Percentiles rank a stretch among this genome's conserved stretches.
Evolutionary conservation across 1,284 basidiomycete species (phyloP).

Genomic region (Ganoderma sp.): DNA sequence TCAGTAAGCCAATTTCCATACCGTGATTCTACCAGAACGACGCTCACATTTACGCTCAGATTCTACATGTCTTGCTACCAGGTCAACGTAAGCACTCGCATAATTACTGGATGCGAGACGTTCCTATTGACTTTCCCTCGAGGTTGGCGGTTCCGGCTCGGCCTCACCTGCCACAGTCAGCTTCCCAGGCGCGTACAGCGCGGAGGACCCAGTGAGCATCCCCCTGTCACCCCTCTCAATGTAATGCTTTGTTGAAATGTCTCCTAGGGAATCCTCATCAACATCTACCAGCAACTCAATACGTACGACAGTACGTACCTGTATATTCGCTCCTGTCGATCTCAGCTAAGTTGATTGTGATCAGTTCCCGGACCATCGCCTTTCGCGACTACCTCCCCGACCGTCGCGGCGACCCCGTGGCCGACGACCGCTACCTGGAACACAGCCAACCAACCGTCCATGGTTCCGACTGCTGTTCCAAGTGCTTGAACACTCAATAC

Average conservation of each 20-base stretch:
- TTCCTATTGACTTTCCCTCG: background rate
- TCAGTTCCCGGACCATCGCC: constrained; percentile 53
- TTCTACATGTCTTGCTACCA: constrained; percentile 61
- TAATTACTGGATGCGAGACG: background rate
- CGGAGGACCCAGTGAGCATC: constrained; percentile 47
- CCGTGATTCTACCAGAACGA: background rate
- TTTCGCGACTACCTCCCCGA: constrained; percentile 38
- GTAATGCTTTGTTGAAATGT: background rate
- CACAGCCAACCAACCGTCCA: constrained; percentile 41
- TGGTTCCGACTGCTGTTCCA: constrained; percentile 39
- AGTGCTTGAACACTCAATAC: background rate
- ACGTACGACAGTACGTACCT: constrained; percentile 44
- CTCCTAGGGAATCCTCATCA: constrained; percentile 44
- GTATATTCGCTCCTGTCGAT: constrained; percentile 4
- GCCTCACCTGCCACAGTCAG: constrained; percentile 51
- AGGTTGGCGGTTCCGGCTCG: constrained; percentile 45
- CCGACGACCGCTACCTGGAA: constrained; percentile 45
- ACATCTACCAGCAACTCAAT: constrained; percentile 47
- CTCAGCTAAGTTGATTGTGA: constrained; percentile 10
- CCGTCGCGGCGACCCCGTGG: constrained; percentile 40
- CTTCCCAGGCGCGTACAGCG: constrained; percentile 54
- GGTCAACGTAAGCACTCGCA: constrained; percentile 43
- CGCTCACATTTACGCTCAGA: constrained; percentile 27
- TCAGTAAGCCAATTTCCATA: constrained; percentile 41
- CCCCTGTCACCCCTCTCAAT: background rate